A percentile compares a stretch with the other conserved stretches of the same genome.
Conservation (phyloP, 2,329 filamentous ascomycete genomes). For the Leptographium procerum region DNA sequence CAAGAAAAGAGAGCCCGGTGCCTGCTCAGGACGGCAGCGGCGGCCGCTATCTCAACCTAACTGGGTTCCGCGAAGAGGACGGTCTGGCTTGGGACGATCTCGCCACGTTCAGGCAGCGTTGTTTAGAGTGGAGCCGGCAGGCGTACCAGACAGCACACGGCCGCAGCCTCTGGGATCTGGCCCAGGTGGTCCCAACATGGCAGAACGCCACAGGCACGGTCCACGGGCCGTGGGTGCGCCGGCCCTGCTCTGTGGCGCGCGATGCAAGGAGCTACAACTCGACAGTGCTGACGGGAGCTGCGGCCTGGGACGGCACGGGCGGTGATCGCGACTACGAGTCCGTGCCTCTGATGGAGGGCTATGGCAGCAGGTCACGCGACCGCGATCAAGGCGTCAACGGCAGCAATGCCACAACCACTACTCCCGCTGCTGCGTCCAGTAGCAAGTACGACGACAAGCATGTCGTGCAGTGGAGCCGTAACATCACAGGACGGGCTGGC, state of each 20-base stretch:
- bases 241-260: slow-evolving; percentile 32
- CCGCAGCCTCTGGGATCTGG: slow-evolving; percentile 19
- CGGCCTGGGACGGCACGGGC: slow-evolving; percentile 47
- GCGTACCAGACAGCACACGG: slow-evolving; percentile 23
- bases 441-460: not conserved
- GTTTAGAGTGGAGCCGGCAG: slow-evolving; percentile 47
- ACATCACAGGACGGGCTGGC: slow-evolving; percentile 64
- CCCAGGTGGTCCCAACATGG: slow-evolving; percentile 43
- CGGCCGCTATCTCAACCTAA: slow-evolving; percentile 52
- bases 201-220: slow-evolving; percentile 68
- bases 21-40: too few relatives aligned
- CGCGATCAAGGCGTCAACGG: not conserved
- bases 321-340: not conserved
- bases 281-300: slow-evolving; percentile 49
- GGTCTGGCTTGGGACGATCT: slow-evolving; percentile 71
- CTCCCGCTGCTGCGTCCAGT: not conserved
- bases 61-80: slow-evolving; percentile 64
- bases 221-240: slow-evolving; percentile 63
- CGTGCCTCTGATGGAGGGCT: not conserved
- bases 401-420: not conserved
- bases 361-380: not conserved
- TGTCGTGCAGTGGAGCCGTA: slow-evolving; percentile 55
- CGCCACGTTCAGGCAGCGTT: slow-evolving; percentile 51
- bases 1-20: too few relatives aligned
- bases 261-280: slow-evolving; percentile 48